phyloP scores from a whole-genome alignment of 768 basidiomycete genomes.

The Amanita fuliginea region DNA sequence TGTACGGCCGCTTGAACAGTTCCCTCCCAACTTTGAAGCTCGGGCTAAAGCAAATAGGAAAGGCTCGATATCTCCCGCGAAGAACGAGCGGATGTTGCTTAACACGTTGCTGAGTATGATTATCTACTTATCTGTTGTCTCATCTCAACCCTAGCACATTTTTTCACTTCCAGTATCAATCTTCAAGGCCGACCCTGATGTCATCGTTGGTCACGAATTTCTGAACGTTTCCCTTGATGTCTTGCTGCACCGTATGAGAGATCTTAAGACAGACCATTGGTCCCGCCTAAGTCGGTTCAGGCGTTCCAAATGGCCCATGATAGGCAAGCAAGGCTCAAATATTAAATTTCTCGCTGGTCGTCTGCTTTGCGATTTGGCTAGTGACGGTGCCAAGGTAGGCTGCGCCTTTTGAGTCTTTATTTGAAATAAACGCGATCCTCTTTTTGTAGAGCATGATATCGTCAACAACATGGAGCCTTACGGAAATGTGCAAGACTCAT shows the following conservation, averaged over 20 bases:
- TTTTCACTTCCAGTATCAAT: conserved; percentile 41
- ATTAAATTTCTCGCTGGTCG: conserved; percentile 76
- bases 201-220: conserved; percentile 93
- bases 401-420: not conserved
- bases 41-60: conserved; percentile 52
- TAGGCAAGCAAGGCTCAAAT: conserved; percentile 78
- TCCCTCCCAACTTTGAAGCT: conserved; percentile 76
- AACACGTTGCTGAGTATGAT: conserved; percentile 64
- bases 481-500: conserved; percentile 92
- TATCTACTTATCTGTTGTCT: not conserved
- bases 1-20: conserved; percentile 79
- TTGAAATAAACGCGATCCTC: not conserved
- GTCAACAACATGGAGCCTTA: conserved; percentile 96
- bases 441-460: conserved; percentile 77
- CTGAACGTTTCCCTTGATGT: conserved; percentile 84
- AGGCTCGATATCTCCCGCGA: conserved; percentile 61
- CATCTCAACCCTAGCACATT: not conserved
- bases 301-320: conserved; percentile 69
- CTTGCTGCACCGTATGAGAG: conserved; percentile 81
- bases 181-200: conserved; percentile 84
- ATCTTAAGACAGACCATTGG: conserved; percentile 89
- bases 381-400: conserved; percentile 85
- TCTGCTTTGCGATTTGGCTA: conserved; percentile 84
- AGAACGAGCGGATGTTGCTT: conserved; percentile 78
- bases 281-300: conserved; percentile 88